Evolutionary conservation across 768 basidiomycete genomes (phyloP).

Genomic region (Macrocybe gigantea): DNA sequence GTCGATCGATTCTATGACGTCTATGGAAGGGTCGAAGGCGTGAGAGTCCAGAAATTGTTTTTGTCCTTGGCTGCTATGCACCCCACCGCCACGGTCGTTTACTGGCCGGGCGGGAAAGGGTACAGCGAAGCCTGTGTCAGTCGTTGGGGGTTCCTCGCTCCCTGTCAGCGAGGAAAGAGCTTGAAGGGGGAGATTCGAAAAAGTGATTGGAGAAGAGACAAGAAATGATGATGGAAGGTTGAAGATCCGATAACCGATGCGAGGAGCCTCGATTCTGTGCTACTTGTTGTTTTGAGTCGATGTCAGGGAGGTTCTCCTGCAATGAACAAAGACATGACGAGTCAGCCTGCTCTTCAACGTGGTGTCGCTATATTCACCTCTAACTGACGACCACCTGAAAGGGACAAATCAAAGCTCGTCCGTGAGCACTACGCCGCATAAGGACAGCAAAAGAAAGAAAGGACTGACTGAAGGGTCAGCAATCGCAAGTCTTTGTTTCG

Average conservation of each 20-base stretch:
- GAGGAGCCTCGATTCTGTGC: not conserved
- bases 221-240: conserved; percentile 6
- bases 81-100: conserved; percentile 61
- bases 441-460: conserved; percentile 5
- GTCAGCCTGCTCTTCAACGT: conserved; percentile 3
- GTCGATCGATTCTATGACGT: conserved; percentile 18
- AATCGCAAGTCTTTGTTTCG: conserved; percentile 79
- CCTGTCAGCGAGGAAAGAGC: conserved; percentile 61
- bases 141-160: conserved; percentile 63
- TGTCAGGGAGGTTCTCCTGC: conserved; percentile 81
- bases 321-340: conserved; percentile 14
- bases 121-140: conserved; percentile 45
- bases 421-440: conserved; percentile 9
- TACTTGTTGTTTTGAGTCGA: conserved; percentile 11
- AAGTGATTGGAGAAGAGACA: conserved; percentile 3
- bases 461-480: conserved; percentile 68
- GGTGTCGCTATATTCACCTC: conserved; percentile 42
- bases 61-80: conserved; percentile 3
- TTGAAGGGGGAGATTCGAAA: conserved; percentile 32
- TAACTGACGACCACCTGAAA: conserved; percentile 70
- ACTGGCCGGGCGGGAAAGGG: conserved; percentile 58
- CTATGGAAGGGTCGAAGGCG: conserved; percentile 15
- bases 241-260: conserved; percentile 1
- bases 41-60: conserved; percentile 6
- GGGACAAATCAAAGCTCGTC: conserved; percentile 6